phyloP scores from a whole-genome alignment of 1,284 basidiomycete genomes.

The Ganoderma lingzhi region DNA sequence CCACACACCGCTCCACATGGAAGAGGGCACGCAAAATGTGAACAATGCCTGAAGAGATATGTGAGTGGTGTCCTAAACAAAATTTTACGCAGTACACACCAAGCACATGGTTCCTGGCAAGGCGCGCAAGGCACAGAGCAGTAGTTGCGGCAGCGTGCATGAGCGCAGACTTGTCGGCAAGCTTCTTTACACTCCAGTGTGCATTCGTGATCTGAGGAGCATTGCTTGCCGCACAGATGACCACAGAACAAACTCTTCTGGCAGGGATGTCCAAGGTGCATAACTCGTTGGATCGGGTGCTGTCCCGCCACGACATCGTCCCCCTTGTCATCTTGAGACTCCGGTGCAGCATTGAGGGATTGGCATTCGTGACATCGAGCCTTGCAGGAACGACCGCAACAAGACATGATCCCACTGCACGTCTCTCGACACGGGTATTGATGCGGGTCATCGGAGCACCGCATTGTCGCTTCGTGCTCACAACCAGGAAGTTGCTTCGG shows the following conservation, averaged over 20 bases:
- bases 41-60: constrained; percentile 54
- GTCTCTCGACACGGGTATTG: constrained; percentile 48
- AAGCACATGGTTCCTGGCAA: constrained; percentile 68
- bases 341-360: constrained; percentile 31
- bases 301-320: constrained; percentile 9
- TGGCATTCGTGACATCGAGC: constrained; percentile 63
- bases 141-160: constrained; percentile 53
- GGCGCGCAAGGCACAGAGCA: constrained; percentile 70
- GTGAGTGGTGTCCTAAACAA: not conserved
- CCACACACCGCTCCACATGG: constrained; percentile 73
- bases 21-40: constrained; percentile 64
- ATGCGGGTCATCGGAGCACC: constrained; percentile 56
- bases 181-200: constrained; percentile 51
- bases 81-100: constrained; percentile 36
- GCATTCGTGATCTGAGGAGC: constrained; percentile 61
- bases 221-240: constrained; percentile 61
- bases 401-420: constrained; percentile 57
- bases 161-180: constrained; percentile 67
- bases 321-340: constrained; percentile 23
- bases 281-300: constrained; percentile 37
- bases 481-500: constrained; percentile 59
- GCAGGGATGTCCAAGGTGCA: constrained; percentile 61
- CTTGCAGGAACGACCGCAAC: constrained; percentile 63
- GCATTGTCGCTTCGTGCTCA: constrained; percentile 59
- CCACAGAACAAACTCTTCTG: constrained; percentile 62